Evolutionary conservation across 306 rosid genomes (phyloP).

Genomic region (Arachis hypogaea): DNA sequence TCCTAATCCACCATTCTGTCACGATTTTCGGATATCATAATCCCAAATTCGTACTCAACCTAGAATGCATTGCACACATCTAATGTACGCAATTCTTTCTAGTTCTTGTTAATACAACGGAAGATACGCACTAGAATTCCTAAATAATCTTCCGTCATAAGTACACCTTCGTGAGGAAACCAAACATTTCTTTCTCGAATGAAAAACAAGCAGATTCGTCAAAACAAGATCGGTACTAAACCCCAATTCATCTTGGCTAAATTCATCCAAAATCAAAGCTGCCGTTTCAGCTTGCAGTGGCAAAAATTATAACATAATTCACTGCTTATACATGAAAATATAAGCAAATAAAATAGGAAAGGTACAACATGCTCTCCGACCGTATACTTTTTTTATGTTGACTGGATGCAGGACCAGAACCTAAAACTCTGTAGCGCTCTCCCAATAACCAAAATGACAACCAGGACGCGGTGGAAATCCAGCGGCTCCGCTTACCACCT

Average conservation of each 20-base stretch:
- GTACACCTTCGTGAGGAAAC: background rate
- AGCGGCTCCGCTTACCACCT: slow-evolving; percentile 45
- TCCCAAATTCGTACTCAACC: no score
- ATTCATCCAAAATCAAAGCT: slow-evolving; percentile 33
- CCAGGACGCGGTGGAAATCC: slow-evolving; percentile 42
- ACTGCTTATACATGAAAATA: slow-evolving; percentile 58
- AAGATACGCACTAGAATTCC: background rate
- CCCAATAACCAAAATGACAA: slow-evolving; percentile 46
- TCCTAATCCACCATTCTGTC: no score
- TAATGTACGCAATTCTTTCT: no score
- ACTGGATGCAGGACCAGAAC: slow-evolving; percentile 52
- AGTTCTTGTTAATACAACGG: no score
- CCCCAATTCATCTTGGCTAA: background rate
- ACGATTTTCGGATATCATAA: no score
- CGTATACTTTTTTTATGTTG: slow-evolving; percentile 40
- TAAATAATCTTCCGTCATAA: background rate
- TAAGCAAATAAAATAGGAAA: slow-evolving; percentile 53
- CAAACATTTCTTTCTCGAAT: background rate
- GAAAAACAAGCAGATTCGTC: background rate
- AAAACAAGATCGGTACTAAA: slow-evolving; percentile 4
- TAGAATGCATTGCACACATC: no score
- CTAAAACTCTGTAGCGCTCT: slow-evolving; percentile 51
- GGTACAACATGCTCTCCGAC: slow-evolving; percentile 59
- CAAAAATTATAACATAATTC: slow-evolving; percentile 55
- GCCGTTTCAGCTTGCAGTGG: slow-evolving; percentile 38